Conservation (phyloP, 1,284 basidiomycete species). For the Rhodotorula sp. region DNA sequence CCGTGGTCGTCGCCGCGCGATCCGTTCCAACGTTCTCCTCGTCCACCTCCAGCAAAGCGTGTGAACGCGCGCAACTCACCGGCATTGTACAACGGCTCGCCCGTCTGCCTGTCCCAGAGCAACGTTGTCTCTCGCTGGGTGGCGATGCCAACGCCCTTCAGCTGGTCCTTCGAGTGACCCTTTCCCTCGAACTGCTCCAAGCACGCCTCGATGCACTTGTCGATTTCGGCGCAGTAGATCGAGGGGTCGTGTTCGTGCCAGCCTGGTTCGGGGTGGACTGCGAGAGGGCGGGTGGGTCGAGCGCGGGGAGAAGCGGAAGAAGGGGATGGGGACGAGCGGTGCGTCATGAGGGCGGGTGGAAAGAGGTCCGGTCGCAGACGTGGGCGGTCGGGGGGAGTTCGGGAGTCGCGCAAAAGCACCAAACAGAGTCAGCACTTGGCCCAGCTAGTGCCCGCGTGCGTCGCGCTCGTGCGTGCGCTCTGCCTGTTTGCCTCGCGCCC, state of each 20-base stretch:
- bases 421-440: neutral
- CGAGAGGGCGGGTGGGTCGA: neutral
- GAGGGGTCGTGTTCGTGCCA: constrained; percentile 95
- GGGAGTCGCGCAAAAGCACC: too few species aligned
- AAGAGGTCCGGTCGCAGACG: neutral
- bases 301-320: neutral
- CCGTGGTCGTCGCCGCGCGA: too few species aligned
- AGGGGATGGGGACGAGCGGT: neutral
- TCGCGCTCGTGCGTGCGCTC: too few species aligned
- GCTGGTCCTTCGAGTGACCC: constrained; percentile 71
- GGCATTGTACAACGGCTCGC: constrained; percentile 69
- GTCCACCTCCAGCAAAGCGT: neutral
- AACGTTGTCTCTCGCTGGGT: constrained; percentile 97
- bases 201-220: constrained; percentile 73
- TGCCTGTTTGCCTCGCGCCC: neutral
- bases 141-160: constrained; percentile 95
- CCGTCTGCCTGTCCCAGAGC: constrained; percentile 86
- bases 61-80: constrained; percentile 20
- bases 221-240: constrained; percentile 75
- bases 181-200: constrained; percentile 68
- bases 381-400: neutral
- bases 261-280: constrained; percentile 50
- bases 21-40: neutral
- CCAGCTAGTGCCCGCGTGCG: too few species aligned
- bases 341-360: constrained; percentile 48